Evolutionary conservation across 805 yeast genomes (phyloP).

Genomic region (Starmerella tilneyi): DNA sequence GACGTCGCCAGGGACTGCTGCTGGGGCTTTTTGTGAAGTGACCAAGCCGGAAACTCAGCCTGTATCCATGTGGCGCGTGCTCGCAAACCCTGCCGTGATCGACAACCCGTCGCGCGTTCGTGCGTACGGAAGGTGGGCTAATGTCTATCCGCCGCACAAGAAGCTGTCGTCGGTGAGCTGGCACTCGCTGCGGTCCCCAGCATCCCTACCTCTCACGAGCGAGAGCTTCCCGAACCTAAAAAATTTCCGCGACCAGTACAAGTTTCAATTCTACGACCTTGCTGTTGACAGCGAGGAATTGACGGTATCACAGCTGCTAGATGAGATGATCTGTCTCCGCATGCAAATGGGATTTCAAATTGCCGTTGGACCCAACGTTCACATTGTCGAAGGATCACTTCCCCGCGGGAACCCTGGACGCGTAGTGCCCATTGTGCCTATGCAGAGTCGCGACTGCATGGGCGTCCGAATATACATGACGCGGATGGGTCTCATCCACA

Average conservation of each 20-base stretch:
- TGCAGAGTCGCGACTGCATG: slow-evolving; percentile 32
- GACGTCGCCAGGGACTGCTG: neutral
- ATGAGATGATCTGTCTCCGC: slow-evolving; percentile 79
- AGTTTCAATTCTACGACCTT: slow-evolving; percentile 67
- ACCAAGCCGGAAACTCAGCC: slow-evolving; percentile 13
- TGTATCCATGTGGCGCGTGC: slow-evolving; percentile 45
- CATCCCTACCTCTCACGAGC: slow-evolving; percentile 76
- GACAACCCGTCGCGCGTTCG: slow-evolving; percentile 44
- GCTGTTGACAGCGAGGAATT: slow-evolving; percentile 21
- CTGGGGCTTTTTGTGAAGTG: slow-evolving; percentile 4
- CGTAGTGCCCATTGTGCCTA: slow-evolving; percentile 49
- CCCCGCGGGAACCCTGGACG: slow-evolving; percentile 47
- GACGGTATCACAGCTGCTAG: slow-evolving; percentile 44
- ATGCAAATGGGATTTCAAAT: slow-evolving; percentile 83
- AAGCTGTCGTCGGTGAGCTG: slow-evolving; percentile 68
- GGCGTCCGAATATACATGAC: slow-evolving; percentile 66
- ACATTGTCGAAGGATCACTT: slow-evolving; percentile 51
- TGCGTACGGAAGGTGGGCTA: slow-evolving; percentile 81
- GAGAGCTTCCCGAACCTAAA: slow-evolving; percentile 61
- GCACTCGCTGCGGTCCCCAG: slow-evolving; percentile 89
- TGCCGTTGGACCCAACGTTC: slow-evolving; percentile 61
- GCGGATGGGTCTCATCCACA: slow-evolving; percentile 73
- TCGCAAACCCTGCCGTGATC: slow-evolving; percentile 58
- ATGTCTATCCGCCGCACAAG: slow-evolving; percentile 68
- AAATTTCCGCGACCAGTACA: slow-evolving; percentile 62